These are phyloP conservation scores for Coemansia sp. DNA, from an alignment of 192 early-diverging fungal genomes.

Conservation along the genomic window DNA sequence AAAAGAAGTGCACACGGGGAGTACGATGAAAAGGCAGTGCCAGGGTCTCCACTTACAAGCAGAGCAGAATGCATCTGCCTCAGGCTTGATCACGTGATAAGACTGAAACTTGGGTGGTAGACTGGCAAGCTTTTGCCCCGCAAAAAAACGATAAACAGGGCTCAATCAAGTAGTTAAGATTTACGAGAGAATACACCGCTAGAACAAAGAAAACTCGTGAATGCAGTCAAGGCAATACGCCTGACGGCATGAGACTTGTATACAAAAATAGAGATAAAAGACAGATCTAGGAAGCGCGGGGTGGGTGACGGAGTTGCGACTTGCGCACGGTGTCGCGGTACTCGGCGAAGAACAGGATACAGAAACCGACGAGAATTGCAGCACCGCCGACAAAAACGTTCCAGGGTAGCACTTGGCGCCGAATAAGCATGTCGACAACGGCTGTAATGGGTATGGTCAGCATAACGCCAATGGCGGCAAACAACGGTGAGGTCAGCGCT, in stretches of 20 bases:
- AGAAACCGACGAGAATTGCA: constrained; percentile 60
- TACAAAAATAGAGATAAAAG: background rate
- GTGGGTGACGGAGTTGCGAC: background rate
- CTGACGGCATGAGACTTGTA: background rate
- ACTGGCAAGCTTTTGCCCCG: too few species aligned
- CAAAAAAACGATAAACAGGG: too few species aligned
- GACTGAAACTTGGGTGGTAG: too few species aligned
- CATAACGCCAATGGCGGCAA: constrained; percentile 80
- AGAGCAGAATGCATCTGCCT: background rate
- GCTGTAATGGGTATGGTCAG: constrained; percentile 75
- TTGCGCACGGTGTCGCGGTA: constrained; percentile 42
- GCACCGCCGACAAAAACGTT: constrained; percentile 57
- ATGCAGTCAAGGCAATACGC: background rate
- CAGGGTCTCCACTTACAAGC: background rate
- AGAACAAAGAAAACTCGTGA: too few species aligned
- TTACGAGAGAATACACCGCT: too few species aligned
- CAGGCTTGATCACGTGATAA: background rate
- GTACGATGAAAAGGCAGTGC: background rate
- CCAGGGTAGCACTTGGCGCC: constrained; percentile 54
- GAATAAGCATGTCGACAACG: constrained; percentile 56
- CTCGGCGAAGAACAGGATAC: constrained; percentile 51
- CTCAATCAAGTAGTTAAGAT: too few species aligned
- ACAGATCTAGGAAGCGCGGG: background rate
- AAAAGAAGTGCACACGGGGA: background rate
- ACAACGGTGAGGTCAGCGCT: constrained; percentile 64